Evolutionary conservation across 1,284 basidiomycete species (phyloP).

Genomic region (Ganoderma boninense): DNA sequence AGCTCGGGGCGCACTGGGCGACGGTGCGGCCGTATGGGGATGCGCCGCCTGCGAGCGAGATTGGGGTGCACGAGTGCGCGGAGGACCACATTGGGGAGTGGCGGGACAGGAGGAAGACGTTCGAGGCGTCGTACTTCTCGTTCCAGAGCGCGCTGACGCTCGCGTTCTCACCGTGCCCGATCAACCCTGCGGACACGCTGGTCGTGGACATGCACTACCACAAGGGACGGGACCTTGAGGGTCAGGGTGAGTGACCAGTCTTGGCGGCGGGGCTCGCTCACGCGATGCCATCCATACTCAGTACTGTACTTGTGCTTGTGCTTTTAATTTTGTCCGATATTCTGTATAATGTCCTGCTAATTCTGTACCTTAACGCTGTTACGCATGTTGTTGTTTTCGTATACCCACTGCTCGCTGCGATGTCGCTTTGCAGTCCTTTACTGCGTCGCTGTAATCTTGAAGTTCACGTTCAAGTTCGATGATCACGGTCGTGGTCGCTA

Average conservation of each 20-base stretch:
- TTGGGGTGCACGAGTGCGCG: not conserved
- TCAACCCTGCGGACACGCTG: slow-evolving; percentile 14
- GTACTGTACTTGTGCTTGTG: not conserved
- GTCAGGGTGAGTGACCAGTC: not conserved
- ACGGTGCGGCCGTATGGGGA: slow-evolving; percentile 2
- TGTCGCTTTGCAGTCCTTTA: too few species aligned
- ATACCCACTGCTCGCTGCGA: not conserved
- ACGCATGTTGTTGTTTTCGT: not conserved
- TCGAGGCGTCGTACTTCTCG: slow-evolving; percentile 6
- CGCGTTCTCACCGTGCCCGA: slow-evolving; percentile 12
- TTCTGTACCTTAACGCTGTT: not conserved
- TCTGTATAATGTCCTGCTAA: not conserved
- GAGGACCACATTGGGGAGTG: slow-evolving; percentile 11
- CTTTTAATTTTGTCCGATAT: not conserved
- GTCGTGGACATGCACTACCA: slow-evolving; percentile 9
- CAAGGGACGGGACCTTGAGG: not conserved
- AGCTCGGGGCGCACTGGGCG: slow-evolving; percentile 6
- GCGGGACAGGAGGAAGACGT: slow-evolving; percentile 7
- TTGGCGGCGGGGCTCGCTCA: too few species aligned
- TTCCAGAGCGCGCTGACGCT: slow-evolving; percentile 2
- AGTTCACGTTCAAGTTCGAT: too few species aligned
- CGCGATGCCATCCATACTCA: too few species aligned
- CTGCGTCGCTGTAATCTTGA: too few species aligned
- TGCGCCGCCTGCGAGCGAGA: not conserved
- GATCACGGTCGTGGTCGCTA: too few species aligned